Base-by-base conservation (phyloP, 2,329 filamentous ascomycete genomes). In the Herpotrichia juniperi region DNA sequence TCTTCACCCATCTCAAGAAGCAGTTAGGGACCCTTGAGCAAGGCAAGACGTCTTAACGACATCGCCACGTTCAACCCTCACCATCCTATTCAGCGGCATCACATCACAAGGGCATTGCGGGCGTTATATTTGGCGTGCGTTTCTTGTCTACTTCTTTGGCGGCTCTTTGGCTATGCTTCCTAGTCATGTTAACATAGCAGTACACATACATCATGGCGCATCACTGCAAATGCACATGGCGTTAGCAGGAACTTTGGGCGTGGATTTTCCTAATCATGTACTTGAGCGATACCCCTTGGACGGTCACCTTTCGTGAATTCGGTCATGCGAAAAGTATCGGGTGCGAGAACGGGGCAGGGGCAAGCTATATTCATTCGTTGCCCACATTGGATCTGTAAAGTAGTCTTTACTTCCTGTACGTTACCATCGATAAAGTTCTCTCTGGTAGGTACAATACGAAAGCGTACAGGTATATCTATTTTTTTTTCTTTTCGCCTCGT, bases 1-100 rank as follows among this genome's bases (percentile, higher is more conserved):
- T 79, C 66, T 76, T 77, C 61, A 70, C 67, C 17, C 73, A 77
- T 51, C 69, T 79, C 42, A 74, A 74, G 58, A 79, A 79, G 73
- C 76, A 78, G 63, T 63, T 79, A 21, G 68, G 65, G 9, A 67
- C 59, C 26, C 61, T 78, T 44, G 74, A 78, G 53, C 69, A 74
- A 50, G 60, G 46, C 57, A 75, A 74, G 57, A 57, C 64, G 32
- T 55, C 66, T 51, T 66, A 67, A 50, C 55, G 44, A 44, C 47
- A 48, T 54, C 56, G 53, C 48, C 54, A 47, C n/a, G n/a, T n/a
- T n/a, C n/a, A 22, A 51, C 42, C 57, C 46, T 43, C 48, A 51
- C 54, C 46, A 48, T 61, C 63, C 51, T 53, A 61, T 70, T 65
- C 59, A 70, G 64, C 68, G 64, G 64, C 68, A 71, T 71, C 59